Evolutionary conservation across 2,329 filamentous ascomycete genomes (phyloP).

Genomic region (Pseudocercospora fijiensis): DNA sequence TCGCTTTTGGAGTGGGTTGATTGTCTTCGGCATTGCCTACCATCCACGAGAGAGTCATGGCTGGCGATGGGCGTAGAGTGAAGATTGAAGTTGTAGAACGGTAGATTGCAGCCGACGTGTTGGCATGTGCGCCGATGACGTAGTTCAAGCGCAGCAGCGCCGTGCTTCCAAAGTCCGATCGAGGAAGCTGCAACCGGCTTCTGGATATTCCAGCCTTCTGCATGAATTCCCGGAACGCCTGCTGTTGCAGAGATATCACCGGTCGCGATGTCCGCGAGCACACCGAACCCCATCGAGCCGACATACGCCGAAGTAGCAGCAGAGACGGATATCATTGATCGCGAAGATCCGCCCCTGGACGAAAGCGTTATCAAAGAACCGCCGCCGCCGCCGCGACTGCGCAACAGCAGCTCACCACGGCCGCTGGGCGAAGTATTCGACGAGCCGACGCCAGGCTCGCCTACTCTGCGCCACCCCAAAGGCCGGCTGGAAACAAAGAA

Average conservation of each 20-base stretch:
- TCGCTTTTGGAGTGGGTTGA: constrained; percentile 38
- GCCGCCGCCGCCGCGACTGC: constrained; percentile 35
- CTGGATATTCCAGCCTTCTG: background rate
- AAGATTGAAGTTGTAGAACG: background rate
- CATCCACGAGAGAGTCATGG: background rate
- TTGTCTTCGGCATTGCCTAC: constrained; percentile 29
- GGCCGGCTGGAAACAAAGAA: constrained; percentile 32
- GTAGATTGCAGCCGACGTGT: background rate
- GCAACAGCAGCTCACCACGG: constrained; percentile 35
- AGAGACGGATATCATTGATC: constrained; percentile 15
- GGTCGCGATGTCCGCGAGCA: background rate
- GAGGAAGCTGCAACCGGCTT: background rate
- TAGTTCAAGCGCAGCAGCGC: too few species aligned
- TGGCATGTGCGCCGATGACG: too few species aligned
- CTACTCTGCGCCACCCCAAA: constrained; percentile 32
- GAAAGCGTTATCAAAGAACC: constrained; percentile 39
- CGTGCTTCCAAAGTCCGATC: background rate
- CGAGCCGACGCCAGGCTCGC: constrained; percentile 37
- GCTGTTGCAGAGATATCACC: background rate
- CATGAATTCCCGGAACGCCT: background rate
- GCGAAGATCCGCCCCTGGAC: constrained; percentile 28
- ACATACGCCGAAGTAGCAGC: constrained; percentile 40
- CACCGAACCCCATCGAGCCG: background rate
- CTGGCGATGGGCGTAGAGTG: too few species aligned
- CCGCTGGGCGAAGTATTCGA: constrained; percentile 39